Base-by-base conservation (phyloP, 306 rosid genomes). In the Dryas drummondii region DNA sequence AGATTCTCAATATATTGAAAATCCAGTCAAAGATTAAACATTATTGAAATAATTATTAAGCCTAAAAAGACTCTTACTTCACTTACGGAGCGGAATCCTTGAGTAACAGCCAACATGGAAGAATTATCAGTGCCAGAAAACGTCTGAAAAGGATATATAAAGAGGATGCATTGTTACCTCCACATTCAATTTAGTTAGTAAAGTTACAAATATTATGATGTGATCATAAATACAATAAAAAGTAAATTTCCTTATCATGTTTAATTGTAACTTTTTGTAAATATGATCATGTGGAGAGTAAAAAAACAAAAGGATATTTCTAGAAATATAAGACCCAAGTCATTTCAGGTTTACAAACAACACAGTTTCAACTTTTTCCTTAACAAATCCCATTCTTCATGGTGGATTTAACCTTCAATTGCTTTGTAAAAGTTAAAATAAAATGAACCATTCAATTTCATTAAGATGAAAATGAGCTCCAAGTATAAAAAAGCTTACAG, bases 21-120 rank as follows among this genome's bases (percentile, higher is more conserved):
- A 11, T 41, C 17, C 64, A 7, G 14, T 17, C 26, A 72, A 40
- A 55, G 46, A 7, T 27, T 51, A 69, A 70, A 77, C 50, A 51
- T 56, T 68, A 48, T 53, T 70, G 51, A 26, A 42, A 56, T 4
- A 77, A 71, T 54, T 13, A 75, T 10, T 75, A 42, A 26, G 65
- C n/a, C 13, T 27, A 60, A 48, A 63, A 46, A 65, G 62, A 80
- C 63, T 67, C 77, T 74, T 85, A 78, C 79, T 69, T 83, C 89
- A 82, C 89, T 86, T 73, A 86, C 84, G 27, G 96, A 80, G 88
- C 89, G 93, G 81, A 90, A 90, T 88, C 91, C 93, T 80, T 90
- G 97, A 81, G 90, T 69, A 68, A 82, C 72, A 76, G 85, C 68
- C 81, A 90, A 67, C 41, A 90, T 55, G 37, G 89, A 75, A 64